These are phyloP conservation scores for Cyclaneusma minus DNA, from an alignment of 2,329 filamentous ascomycete species.

Conservation along the genomic window DNA sequence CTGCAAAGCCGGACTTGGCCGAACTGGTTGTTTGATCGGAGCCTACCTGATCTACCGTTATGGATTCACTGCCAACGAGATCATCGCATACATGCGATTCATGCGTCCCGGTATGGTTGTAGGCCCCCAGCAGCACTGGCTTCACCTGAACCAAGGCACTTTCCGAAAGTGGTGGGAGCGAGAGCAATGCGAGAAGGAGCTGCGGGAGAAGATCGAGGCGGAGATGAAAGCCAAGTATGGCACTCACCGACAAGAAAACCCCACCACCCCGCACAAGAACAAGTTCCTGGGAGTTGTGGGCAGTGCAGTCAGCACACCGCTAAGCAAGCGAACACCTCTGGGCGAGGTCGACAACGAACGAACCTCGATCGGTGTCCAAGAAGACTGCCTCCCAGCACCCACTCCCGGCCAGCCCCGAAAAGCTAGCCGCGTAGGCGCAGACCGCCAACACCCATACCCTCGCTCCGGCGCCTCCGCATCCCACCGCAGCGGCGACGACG, in stretches of 20 bases:
- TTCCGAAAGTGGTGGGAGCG: constrained; percentile 98
- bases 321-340: constrained; percentile 68
- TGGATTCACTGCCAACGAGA: constrained; percentile 92
- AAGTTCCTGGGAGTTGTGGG: constrained; percentile 9
- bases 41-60: constrained; percentile 96
- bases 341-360: constrained; percentile 82
- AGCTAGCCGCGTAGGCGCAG: constrained; percentile 56
- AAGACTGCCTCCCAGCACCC: constrained; percentile 86
- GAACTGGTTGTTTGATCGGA: constrained; percentile 91
- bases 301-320: constrained; percentile 38
- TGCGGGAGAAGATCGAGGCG: constrained; percentile 70
- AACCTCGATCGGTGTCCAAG: constrained; percentile 51
- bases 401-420: constrained; percentile 94
- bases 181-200: constrained; percentile 33
- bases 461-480: constrained; percentile 31
- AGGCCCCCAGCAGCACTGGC: constrained; percentile 95
- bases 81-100: constrained; percentile 97
- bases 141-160: constrained; percentile 88
- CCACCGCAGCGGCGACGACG: constrained; percentile 30
- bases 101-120: constrained; percentile 99
- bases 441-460: constrained; percentile 56
- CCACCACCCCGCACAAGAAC: too few relatives aligned
- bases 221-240: constrained; percentile 30
- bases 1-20: constrained; percentile 92
- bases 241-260: constrained; percentile 22